phyloP scores from a whole-genome alignment of 2,329 filamentous ascomycete genomes.

The Fusarium proliferatum region DNA sequence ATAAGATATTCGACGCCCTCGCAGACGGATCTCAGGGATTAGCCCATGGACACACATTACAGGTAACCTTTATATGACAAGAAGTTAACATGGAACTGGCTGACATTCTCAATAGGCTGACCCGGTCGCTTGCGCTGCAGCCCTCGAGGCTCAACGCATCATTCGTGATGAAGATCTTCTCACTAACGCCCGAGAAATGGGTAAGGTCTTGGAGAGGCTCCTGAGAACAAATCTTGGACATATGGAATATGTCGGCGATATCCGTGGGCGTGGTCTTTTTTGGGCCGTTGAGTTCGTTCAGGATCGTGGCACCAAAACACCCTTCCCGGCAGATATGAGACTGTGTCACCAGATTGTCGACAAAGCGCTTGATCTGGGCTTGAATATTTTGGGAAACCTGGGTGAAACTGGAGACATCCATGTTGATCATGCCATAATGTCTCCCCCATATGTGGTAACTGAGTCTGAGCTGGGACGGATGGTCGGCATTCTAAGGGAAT shows the following conservation, averaged over 20 bases:
- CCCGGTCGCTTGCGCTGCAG: conserved; percentile 7
- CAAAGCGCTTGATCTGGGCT: neutral
- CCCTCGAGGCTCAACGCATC: neutral
- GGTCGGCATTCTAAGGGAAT: neutral
- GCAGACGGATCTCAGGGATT: neutral
- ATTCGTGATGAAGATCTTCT: neutral
- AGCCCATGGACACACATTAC: neutral
- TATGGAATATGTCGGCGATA: neutral
- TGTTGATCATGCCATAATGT: conserved; percentile 8
- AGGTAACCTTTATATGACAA: neutral
- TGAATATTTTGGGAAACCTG: conserved; percentile 8
- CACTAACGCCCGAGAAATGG: neutral
- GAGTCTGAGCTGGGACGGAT: neutral
- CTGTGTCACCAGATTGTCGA: conserved; percentile 1
- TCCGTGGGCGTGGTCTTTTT: conserved; percentile 6
- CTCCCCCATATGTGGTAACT: neutral
- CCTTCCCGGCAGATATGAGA: neutral
- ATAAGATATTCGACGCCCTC: neutral
- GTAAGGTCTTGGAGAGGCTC: neutral
- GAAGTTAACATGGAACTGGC: neutral
- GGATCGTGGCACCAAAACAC: neutral
- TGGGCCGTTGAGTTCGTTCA: conserved; percentile 7
- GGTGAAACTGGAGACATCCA: neutral
- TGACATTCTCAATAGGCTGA: neutral
- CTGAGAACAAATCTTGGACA: neutral